A percentile compares a stretch with the other conserved stretches of the same genome.
These are phyloP conservation scores for Fragaria vesca DNA, from an alignment of 306 rosid species.

Conservation along the genomic window DNA sequence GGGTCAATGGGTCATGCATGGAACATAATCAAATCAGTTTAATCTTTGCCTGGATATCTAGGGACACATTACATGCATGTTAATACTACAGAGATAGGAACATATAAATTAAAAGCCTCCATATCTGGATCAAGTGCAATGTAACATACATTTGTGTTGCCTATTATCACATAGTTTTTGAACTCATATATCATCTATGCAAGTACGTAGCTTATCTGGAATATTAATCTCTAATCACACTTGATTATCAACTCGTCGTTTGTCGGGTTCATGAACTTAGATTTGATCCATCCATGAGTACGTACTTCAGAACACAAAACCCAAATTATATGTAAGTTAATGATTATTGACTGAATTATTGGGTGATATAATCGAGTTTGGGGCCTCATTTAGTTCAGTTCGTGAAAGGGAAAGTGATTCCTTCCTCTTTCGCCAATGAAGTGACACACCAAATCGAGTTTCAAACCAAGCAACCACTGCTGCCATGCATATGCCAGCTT, in stretches of 20 bases:
- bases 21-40: constrained; percentile 7
- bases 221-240: not conserved
- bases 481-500: not conserved
- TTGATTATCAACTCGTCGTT: not conserved
- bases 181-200: not conserved
- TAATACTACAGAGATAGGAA: not conserved
- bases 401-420: too few species aligned
- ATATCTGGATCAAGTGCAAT: constrained; percentile 2
- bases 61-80: not conserved
- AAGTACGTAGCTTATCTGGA: not conserved
- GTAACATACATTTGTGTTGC: not conserved
- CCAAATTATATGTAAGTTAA: not conserved
- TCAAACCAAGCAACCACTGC: not conserved
- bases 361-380: not conserved
- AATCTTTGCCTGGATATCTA: not conserved
- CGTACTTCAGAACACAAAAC: not conserved
- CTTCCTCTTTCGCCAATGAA: not conserved
- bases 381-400: too few species aligned
- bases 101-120: not conserved
- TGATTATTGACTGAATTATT: not conserved
- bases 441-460: not conserved
- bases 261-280: constrained; percentile 15
- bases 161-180: not conserved
- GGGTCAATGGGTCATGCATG: constrained; percentile 3
- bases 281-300: not conserved